Base-by-base conservation (phyloP, 148 eudicot genomes). In the Rhododendron kiyosumense region DNA sequence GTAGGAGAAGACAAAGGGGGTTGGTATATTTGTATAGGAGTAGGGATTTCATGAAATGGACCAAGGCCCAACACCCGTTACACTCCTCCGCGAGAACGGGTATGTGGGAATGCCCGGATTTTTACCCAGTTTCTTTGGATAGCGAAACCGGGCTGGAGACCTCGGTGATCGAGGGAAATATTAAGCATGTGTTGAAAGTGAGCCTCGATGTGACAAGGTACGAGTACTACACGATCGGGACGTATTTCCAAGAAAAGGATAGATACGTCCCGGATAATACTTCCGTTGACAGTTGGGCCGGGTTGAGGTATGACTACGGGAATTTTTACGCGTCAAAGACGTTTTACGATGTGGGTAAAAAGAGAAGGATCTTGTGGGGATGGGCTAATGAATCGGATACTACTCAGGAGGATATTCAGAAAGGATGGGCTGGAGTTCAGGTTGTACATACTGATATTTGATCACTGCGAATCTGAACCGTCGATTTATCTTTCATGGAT, bases 341-440 rank as follows among this genome's bases (percentile, higher is more conserved):
- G 0, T 95, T 95, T 83, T 94, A 88, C 34, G 98, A 95, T 79
- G 76, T 90, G 4, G 45, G 76, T 5, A 92, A 87, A 85, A 69
- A 86, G 0, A 86, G 98, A 14, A 85, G 97, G 86, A 85, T 95
- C 24, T 85, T 95, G 88, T 92, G 94, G 95, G 97, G 94, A 57
- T 95, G 97, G 97, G 88, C 91, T 65, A 94, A 95, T 69, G 97
- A 95, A 86, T 95, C 98, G 1, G 92, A 91, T 69, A 73, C 89
- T 3, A n/a, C 81, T 4, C 81, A 83, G 0, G 87, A 88, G 12
- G 92, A 91, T 86, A 83, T 89, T 10, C 11, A 14, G 2, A 94
- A 93, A 63, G 98, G 97, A 85, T 93, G 98, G 97, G 95, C 97
- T 7, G 96, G 98, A 71, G 89, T 94, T 83, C 97, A 92, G 93